These are phyloP conservation scores for Exophiala spinifera DNA, from an alignment of 2,329 filamentous ascomycete species.

Conservation along the genomic window DNA sequence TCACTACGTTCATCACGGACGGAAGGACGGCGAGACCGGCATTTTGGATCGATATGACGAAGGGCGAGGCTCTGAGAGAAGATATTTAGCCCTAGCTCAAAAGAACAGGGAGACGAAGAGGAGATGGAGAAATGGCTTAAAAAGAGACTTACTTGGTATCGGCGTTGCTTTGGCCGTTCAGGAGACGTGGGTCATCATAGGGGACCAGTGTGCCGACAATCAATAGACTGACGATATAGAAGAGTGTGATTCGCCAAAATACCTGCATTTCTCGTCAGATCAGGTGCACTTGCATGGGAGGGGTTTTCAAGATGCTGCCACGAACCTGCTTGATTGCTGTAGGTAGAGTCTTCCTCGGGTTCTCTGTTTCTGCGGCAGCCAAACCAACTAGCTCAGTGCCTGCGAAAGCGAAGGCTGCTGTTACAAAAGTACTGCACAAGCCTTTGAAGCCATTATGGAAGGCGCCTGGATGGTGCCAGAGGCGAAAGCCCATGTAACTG, in stretches of 20 bases:
- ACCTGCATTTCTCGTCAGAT: slow-evolving; percentile 10
- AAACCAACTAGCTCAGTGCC: slow-evolving; percentile 55
- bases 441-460: slow-evolving; percentile 50
- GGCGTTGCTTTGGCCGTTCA: slow-evolving; percentile 37
- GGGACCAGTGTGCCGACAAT: slow-evolving; percentile 47
- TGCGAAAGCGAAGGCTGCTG: slow-evolving; percentile 56
- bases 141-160: slow-evolving; percentile 36
- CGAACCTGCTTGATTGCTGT: slow-evolving; percentile 48
- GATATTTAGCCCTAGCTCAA: not conserved
- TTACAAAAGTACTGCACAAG: slow-evolving; percentile 57
- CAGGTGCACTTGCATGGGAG: not conserved
- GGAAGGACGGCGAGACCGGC: slow-evolving; percentile 61
- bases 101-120: not conserved
- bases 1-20: slow-evolving; percentile 65
- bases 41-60: slow-evolving; percentile 63
- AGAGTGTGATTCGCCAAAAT: slow-evolving; percentile 51
- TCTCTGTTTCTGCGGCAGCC: slow-evolving; percentile 52
- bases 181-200: slow-evolving; percentile 39
- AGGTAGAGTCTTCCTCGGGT: slow-evolving; percentile 51
- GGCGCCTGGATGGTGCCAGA: slow-evolving; percentile 59
- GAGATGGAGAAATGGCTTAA: no score
- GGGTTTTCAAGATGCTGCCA: not conserved
- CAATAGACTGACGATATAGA: slow-evolving; percentile 48
- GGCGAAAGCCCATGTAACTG: slow-evolving; percentile 75
- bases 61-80: slow-evolving; percentile 52